Evolutionary conservation across 2,329 filamentous ascomycete genomes (phyloP).

Genomic region (Dothistroma pini): DNA sequence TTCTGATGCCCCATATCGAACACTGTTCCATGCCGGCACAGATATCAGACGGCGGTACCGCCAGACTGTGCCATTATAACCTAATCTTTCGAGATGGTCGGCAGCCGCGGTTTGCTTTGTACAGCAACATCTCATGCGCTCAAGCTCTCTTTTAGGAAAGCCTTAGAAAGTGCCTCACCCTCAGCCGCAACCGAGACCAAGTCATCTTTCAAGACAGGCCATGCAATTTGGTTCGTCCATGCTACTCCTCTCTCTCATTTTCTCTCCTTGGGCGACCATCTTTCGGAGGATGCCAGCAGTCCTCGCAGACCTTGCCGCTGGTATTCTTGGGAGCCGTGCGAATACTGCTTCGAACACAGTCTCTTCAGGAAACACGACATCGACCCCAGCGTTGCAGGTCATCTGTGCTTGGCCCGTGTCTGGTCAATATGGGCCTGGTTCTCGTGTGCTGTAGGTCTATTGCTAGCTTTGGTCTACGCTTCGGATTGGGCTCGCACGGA

Average conservation of each 20-base stretch:
- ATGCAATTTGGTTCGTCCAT: background rate
- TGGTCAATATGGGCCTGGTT: slow-evolving; percentile 56
- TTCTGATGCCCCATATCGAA: background rate
- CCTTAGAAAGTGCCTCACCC: background rate
- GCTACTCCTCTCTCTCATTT: too few relatives aligned
- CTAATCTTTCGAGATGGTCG: background rate
- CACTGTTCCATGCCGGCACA: background rate
- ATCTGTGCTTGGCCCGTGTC: slow-evolving; percentile 57
- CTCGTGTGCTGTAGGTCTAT: slow-evolving; percentile 49
- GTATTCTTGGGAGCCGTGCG: background rate
- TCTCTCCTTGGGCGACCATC: background rate
- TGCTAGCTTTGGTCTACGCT: too few relatives aligned
- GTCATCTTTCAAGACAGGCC: background rate
- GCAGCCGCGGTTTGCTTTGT: background rate
- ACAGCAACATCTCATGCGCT: background rate
- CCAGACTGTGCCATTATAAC: background rate
- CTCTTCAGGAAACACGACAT: background rate
- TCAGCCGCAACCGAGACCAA: background rate
- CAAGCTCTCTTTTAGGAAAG: background rate
- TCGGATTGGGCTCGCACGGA: too few relatives aligned
- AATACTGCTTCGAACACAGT: too few relatives aligned
- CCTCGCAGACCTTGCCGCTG: background rate
- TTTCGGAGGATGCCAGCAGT: background rate
- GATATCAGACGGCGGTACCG: too few relatives aligned
- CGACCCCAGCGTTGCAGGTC: slow-evolving; percentile 32